Evolutionary conservation across 2,329 filamentous ascomycete species (phyloP), one percentile per base, ranked within the genome.

Genomic region (Cyphellophora europaea): DNA sequence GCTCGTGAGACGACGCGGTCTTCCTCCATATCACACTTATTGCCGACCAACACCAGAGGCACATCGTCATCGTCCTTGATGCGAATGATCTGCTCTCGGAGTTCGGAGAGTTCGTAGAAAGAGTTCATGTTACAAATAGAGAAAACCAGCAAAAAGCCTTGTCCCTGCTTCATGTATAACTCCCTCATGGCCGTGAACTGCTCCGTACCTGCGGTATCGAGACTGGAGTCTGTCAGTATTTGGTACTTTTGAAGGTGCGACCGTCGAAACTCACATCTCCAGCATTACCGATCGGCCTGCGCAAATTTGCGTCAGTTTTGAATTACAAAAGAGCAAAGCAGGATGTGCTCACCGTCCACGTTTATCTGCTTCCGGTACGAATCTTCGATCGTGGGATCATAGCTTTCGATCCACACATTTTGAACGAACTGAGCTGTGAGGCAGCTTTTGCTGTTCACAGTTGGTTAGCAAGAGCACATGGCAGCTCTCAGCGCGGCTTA

Each of bases 371-470:
- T 89, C 50, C 83, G 74, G 58, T 89, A 89, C 40, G 83, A 88
- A 59, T 89, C 83, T 61, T 89, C 83, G 58, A 89, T 89, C 44
- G 83, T 89, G 28, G 83, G 83, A 62, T 89, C 83, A 57, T 89
- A 89, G 57, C 79, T 84, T 60, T 93, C 86, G 55, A 93, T 89
- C 83, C 86, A 93, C 51, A 93, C 82, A 63, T 91, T 88, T 60
- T 91, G 85, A 34, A 93, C 86, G 53, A 93, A 93, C 69, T 93
- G 86, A 52, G 87, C 86, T 59, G 86, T 93, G 50, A 93, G 68
- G 69, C 86, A 93, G 59, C 85, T 93, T 64, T 93, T 93, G 43
- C 86, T n/a, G n/a, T n/a, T n/a, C n/a, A n/a, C n/a, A n/a, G n/a
- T n/a, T 52, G 53, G 40, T 30, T 30, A 41, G 28, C 33, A 35